These are phyloP conservation scores for Aureoboletus auriporus DNA, from an alignment of 768 basidiomycete genomes.

Conservation along the genomic window DNA sequence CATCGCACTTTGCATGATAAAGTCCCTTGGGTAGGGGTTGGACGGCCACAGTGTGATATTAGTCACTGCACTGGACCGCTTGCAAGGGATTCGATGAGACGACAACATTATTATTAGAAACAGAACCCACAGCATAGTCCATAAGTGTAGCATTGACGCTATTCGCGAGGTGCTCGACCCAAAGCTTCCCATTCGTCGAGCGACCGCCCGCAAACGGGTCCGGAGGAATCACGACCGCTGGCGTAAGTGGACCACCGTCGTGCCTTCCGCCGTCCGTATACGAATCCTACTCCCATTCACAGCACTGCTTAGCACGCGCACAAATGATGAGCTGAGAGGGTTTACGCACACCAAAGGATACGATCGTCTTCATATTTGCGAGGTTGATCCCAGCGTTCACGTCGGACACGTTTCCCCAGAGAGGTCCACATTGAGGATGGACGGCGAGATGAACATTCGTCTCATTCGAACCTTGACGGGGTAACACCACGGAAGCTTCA, in stretches of 20 bases:
- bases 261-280: constrained; percentile 48
- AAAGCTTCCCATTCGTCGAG: constrained; percentile 46
- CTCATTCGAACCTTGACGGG: constrained; percentile 13
- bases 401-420: constrained; percentile 39
- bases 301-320: not conserved
- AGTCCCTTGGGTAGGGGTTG: constrained; percentile 44
- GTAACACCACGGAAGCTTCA: constrained; percentile 1
- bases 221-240: constrained; percentile 40
- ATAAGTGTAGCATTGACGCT: constrained; percentile 37
- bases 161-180: constrained; percentile 46
- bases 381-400: constrained; percentile 46
- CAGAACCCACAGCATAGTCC: constrained; percentile 45
- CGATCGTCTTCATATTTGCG: constrained; percentile 39
- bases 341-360: constrained; percentile 45
- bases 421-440: constrained; percentile 39
- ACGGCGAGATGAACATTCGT: constrained; percentile 41
- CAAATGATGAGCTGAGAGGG: not conserved
- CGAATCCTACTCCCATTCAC: constrained; percentile 34
- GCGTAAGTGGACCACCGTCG: constrained; percentile 41
- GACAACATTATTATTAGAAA: not conserved
- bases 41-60: constrained; percentile 50
- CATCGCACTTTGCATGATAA: constrained; percentile 42
- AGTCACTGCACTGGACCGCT: constrained; percentile 42
- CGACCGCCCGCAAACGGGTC: constrained; percentile 47
- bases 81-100: not conserved